Conservation (phyloP, 495 filamentous ascomycete species). For the Diplogelasinospora grovesii region DNA sequence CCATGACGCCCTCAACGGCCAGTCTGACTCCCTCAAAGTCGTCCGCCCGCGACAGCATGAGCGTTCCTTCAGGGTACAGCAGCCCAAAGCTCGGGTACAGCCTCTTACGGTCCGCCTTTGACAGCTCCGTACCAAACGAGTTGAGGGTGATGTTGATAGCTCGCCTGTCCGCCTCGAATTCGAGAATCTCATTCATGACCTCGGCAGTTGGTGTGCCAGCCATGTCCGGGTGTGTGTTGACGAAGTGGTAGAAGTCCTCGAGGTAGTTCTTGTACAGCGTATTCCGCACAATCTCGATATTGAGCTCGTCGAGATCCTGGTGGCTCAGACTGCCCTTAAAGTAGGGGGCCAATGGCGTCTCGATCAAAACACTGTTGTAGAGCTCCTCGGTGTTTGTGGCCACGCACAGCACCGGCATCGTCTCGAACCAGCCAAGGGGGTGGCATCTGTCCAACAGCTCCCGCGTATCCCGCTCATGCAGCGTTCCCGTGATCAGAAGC, state of each 20-base stretch:
- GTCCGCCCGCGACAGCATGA: slow-evolving; percentile 92
- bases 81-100: slow-evolving; percentile 87
- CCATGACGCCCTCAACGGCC: slow-evolving; percentile 82
- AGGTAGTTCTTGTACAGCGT: slow-evolving; percentile 99
- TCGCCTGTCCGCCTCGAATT: slow-evolving; percentile 92
- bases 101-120: slow-evolving; percentile 89
- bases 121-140: slow-evolving; percentile 95
- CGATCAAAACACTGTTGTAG: slow-evolving; percentile 94
- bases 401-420: slow-evolving; percentile 94
- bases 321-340: slow-evolving; percentile 94
- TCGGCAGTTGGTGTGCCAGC: slow-evolving; percentile 83
- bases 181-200: slow-evolving; percentile 88
- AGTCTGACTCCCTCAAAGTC: slow-evolving; percentile 89
- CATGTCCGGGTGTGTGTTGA: slow-evolving; percentile 79
- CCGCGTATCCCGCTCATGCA: slow-evolving; percentile 94
- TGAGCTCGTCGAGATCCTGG: slow-evolving; percentile 95
- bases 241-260: slow-evolving; percentile 91
- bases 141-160: slow-evolving; percentile 99
- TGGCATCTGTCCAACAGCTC: slow-evolving; percentile 95
- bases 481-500: slow-evolving; percentile 93
- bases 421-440: slow-evolving; percentile 97
- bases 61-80: slow-evolving; percentile 87
- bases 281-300: slow-evolving; percentile 98
- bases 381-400: slow-evolving; percentile 97
- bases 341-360: slow-evolving; percentile 91